Conservation (phyloP, 495 filamentous ascomycete genomes). For the Aspergillus conjunctus region DNA sequence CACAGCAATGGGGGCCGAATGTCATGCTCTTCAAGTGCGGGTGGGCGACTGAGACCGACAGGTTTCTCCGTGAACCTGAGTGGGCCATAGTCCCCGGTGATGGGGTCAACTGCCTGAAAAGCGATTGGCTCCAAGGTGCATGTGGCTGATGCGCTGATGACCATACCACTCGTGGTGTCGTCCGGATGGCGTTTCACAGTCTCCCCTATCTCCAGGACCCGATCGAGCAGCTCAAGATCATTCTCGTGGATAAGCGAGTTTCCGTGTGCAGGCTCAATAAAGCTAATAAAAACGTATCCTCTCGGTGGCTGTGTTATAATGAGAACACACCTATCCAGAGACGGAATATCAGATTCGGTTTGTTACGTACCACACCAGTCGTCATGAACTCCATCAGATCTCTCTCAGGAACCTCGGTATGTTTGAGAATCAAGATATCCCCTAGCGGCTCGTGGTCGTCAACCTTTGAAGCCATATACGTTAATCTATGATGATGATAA, state of each 20-base stretch:
- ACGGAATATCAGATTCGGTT: neutral
- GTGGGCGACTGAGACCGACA: neutral
- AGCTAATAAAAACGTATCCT: constrained; percentile 40
- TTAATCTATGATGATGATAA: constrained; percentile 10
- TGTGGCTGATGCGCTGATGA: constrained; percentile 37
- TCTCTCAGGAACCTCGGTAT: constrained; percentile 25
- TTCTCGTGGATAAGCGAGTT: constrained; percentile 44
- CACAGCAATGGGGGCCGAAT: constrained; percentile 12
- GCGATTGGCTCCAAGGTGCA: constrained; percentile 40
- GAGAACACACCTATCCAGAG: neutral
- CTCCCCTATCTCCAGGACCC: constrained; percentile 43
- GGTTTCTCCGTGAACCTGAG: constrained; percentile 27
- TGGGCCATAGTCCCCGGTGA: constrained; percentile 27
- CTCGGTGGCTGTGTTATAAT: constrained; percentile 34
- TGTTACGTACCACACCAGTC: constrained; percentile 34
- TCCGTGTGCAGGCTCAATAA: constrained; percentile 26
- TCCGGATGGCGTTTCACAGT: constrained; percentile 45
- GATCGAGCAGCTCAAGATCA: constrained; percentile 46
- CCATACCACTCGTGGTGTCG: constrained; percentile 43
- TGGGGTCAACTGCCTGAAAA: constrained; percentile 23
- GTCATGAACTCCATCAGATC: constrained; percentile 30
- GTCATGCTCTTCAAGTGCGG: neutral
- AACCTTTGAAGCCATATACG: constrained; percentile 15
- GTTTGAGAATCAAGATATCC: constrained; percentile 17
- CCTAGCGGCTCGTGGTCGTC: constrained; percentile 25